Base-by-base conservation (phyloP, 2,329 filamentous ascomycete species). In the Exserohilum turcica region DNA sequence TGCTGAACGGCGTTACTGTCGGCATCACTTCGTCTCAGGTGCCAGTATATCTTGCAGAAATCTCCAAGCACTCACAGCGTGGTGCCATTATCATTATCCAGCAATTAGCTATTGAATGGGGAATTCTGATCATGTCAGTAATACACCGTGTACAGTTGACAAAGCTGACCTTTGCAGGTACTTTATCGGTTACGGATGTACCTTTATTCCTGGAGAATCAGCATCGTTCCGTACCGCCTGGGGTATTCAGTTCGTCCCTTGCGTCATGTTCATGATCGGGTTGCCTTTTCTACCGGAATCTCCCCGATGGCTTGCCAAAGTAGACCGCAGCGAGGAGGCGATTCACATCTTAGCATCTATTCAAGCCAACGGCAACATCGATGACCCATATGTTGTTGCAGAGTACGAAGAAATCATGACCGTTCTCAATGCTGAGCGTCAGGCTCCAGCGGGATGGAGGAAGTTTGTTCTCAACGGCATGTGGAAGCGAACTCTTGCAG, bases 91-190 rank as follows among this genome's bases (percentile, higher is more conserved):
- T 92, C 13, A 85, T 87, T 39, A 82, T 84, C 36, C 88, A 91
- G 71, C 88, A 91, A 70, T 88, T 87, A 79, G 86, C 87, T 21
- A 91, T 92, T 56, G 89, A 88, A 59, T 89, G 81, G 81, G 86
- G 74, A 27, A 74, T 82, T 37, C 47, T 75, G 15, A 72, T 76
- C 51, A 73, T 73, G 68, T 71, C 48, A 29, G 44, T 43, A 9
- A 4, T 13, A 2, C 19, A n/a, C 5, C 12, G 15, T 12, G 35
- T 3, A 10, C 37, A 4, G 0, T 8, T 28, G 8, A 35, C 24
- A 5, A 32, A 29, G 28, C 24, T 29, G 16, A 54, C 5, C 65
- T 36, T n/a, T 70, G 82, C 13, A 71, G 70, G 70, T 75, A 51
- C 24, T 54, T 54, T 55, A 71, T 75, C 38, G 65, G 61, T 9